Conservation (phyloP, 1,284 basidiomycete genomes). For the Tilletia walkeri region DNA sequence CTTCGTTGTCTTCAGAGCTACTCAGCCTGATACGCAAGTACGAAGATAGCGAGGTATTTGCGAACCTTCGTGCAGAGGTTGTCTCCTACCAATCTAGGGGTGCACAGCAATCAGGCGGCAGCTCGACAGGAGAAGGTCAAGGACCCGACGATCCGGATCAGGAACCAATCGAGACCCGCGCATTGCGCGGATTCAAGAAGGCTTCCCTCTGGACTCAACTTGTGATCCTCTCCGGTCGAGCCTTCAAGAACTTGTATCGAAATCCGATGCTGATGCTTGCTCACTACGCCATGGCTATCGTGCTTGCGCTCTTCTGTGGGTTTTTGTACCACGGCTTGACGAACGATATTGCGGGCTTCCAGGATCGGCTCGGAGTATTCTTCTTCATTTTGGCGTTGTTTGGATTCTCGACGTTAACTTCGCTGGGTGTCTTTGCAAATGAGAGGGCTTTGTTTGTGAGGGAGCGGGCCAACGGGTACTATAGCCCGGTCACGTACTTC, state of each 20-base stretch:
- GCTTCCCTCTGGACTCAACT: constrained; percentile 88
- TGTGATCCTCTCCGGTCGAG: constrained; percentile 82
- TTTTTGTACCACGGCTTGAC: constrained; percentile 76
- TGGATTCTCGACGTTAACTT: constrained; percentile 91
- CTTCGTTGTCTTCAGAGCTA: constrained; percentile 2
- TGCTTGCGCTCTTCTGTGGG: constrained; percentile 74
- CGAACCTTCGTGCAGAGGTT: constrained; percentile 1
- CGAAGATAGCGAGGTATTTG: constrained; percentile 47
- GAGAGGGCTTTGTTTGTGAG: constrained; percentile 94
- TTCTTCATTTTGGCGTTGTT: constrained; percentile 94
- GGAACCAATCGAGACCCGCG: constrained; percentile 52
- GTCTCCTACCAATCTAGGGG: background rate
- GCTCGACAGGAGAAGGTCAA: constrained; percentile 45
- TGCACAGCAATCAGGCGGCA: constrained; percentile 23
- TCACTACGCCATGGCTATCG: constrained; percentile 82
- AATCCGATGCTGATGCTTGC: constrained; percentile 86
- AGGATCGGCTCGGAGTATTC: constrained; percentile 78
- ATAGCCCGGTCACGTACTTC: constrained; percentile 92
- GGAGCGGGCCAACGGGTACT: constrained; percentile 95
- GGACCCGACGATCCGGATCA: constrained; percentile 18
- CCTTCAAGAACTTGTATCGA: constrained; percentile 90
- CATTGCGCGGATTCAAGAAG: constrained; percentile 74
- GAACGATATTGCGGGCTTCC: constrained; percentile 57
- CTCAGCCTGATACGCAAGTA: constrained; percentile 51
- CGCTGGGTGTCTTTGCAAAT: constrained; percentile 84